A percentile compares a stretch with the other conserved stretches of the same genome.
These are phyloP conservation scores for Globisporangium emineosum DNA, from an alignment of 352 stramenopile species.

Conservation along the genomic window DNA sequence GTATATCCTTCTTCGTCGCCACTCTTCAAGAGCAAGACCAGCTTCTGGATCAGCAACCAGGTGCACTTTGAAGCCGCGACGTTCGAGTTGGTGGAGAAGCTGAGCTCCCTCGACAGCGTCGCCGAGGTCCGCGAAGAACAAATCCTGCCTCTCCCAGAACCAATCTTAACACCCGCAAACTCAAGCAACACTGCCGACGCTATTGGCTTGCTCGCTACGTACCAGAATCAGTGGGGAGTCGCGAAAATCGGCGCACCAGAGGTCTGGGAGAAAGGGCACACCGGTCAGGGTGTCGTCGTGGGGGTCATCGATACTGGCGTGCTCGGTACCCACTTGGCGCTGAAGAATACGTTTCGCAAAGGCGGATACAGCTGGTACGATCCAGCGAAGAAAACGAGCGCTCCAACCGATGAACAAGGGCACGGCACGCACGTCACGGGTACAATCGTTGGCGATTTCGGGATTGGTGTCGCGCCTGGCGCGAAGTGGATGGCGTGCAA, in stretches of 20 bases:
- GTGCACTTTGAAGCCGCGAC: constrained; percentile 27
- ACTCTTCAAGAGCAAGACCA: background rate
- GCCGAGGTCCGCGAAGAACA: background rate
- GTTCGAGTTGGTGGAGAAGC: constrained; percentile 24
- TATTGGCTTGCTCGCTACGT: too few species aligned
- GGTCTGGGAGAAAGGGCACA: constrained; percentile 47
- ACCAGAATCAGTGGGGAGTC: constrained; percentile 38
- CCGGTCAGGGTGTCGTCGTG: constrained; percentile 23
- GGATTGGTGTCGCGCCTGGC: constrained; percentile 24
- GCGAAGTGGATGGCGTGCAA: constrained; percentile 27
- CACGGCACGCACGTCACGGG: constrained; percentile 22
- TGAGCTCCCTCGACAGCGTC: constrained; percentile 7
- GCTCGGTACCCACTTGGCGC: constrained; percentile 13
- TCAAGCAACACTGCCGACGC: too few species aligned
- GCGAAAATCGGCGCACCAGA: constrained; percentile 41
- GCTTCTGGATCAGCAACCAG: constrained; percentile 33
- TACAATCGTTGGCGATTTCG: constrained; percentile 14
- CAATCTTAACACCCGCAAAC: background rate
- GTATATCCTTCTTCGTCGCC: too few species aligned
- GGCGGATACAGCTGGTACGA: constrained; percentile 19
- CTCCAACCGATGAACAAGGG: constrained; percentile 20
- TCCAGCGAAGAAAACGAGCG: constrained; percentile 11
- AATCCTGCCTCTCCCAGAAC: background rate
- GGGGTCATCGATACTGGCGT: constrained; percentile 31
- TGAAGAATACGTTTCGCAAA: constrained; percentile 21